Base-by-base conservation (phyloP, 228 moss, liverwort and hornwort species). In the Sphagnum magellanicum region DNA sequence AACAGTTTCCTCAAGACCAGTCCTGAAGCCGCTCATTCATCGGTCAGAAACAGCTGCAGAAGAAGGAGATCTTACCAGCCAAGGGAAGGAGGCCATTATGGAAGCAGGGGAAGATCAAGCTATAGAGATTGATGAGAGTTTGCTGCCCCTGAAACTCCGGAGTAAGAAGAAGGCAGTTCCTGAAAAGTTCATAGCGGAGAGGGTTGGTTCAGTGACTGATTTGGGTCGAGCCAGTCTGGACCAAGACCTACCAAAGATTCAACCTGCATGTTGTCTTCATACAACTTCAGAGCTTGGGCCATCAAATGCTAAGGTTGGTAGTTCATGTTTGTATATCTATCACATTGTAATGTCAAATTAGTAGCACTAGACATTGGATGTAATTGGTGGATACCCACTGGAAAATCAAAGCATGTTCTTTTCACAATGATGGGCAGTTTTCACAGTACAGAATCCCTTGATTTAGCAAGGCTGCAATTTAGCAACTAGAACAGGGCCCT, bases 111-210 rank as follows among this genome's bases (percentile, higher is more conserved):
- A 73, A 71, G 80, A 81, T 64, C 84, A 75, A 70, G 68, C 75
- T 61, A 80, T 81, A 68, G 80, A 76, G 6, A 81, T 74, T 8
- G 91, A 91, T 74, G 91, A 88, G 79, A 89, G 90, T 50, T 76
- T 80, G 60, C 86, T 98, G 62, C 91, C 94, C 59, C 52, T 90
- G 59, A 94, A 94, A 75, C 73, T 93, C 48, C 87, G 94, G 67
- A 98, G 89, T 67, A 98, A 92, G 81, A 98, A 93, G 80, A 98
- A 98, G 76, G 92, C 85, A 55, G 60, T 86, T 48, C 77, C 94
- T 59, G 98, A 92, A 76, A 98, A 89, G 64, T 61, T 64, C 12
- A 61, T 64, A 16, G 48, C 68, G 52, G 83, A 87, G 66, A 78
- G 64, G 71, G 69, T 50, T 61, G 63, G 70, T 32, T 32, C 32